Evolutionary conservation across 2,329 filamentous ascomycete species (phyloP).

Genomic region (Leptographium wingfieldii): DNA sequence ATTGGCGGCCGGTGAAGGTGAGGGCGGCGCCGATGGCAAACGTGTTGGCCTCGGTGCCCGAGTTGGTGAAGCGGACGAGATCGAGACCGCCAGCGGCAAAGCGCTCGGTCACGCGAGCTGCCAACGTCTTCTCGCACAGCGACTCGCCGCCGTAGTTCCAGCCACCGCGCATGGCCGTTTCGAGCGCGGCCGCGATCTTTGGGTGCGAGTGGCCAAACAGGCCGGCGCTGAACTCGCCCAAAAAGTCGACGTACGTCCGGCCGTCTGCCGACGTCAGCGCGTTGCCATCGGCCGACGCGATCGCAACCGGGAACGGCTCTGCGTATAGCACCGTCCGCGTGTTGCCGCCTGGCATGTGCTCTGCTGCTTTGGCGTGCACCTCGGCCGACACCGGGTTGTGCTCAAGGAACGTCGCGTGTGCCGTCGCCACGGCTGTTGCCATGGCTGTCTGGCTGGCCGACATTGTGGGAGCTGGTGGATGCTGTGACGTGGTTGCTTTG

Average conservation of each 20-base stretch:
- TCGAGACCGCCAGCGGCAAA: conserved; percentile 33
- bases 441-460: neutral
- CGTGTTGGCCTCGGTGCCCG: conserved; percentile 50
- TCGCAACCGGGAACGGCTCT: conserved; percentile 23
- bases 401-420: conserved; percentile 5
- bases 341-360: conserved; percentile 23
- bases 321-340: conserved; percentile 30
- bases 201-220: conserved; percentile 54
- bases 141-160: conserved; percentile 41
- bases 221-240: conserved; percentile 51
- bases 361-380: conserved; percentile 3
- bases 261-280: conserved; percentile 18
- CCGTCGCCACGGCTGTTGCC: conserved; percentile 2
- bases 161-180: conserved; percentile 20
- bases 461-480: neutral
- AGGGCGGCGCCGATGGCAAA: conserved; percentile 41
- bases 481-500: neutral
- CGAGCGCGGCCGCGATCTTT: conserved; percentile 8
- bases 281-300: conserved; percentile 16
- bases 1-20: conserved; percentile 27
- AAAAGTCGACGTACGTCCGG: conserved; percentile 41
- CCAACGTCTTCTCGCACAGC: conserved; percentile 35
- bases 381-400: conserved; percentile 5
- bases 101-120: conserved; percentile 32
- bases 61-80: conserved; percentile 47